Base-by-base conservation (phyloP, 2,329 filamentous ascomycete genomes). In the Trichoderma pleuroti region DNA sequence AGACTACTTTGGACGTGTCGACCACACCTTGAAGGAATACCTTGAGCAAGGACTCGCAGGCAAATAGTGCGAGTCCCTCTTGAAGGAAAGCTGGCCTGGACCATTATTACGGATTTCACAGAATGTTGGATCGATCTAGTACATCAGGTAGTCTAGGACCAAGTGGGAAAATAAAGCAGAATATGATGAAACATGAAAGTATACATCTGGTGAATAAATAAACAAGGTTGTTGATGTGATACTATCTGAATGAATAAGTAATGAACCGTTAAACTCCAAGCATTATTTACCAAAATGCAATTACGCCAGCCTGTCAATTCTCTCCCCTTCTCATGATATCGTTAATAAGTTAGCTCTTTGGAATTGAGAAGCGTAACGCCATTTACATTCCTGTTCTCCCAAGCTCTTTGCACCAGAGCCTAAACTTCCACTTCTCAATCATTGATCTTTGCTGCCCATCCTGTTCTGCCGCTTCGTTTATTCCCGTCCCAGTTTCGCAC, bases 1-100 rank as follows among this genome's bases (percentile, higher is more conserved):
- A 67, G 64, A 57, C 16, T 67, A 67, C 34, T 28, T 67, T 59
- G 64, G 64, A 7, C 52, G 49, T 32, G 64, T 67, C 10, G 64
- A 67, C 21, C n/a, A 30, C 14, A n/a, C 32, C 26, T 67, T 67
- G 34, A 57, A 59, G n/a, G 18, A 67, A 10, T 67, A n/a, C n/a
- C 34, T 67, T 6, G 64, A 67, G 26, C 26, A 46, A 32, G 64
- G 54, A 8, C 54, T 67, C 5, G 11, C n/a, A 2, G n/a, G n/a
- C n/a, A 67, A 32, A 34, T 56, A 28, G 21, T 36, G 12, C 16
- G 36, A 21, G 11, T 7, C 10, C 12, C 14, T 46, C 6, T 5
- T 24, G 11, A 18, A 54, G n/a, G 56, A 18, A 16, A 7, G 10
- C 9, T 49, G 10, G 42, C 57, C 26, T 42, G 21, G 8, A 9